Evolutionary conservation across 768 basidiomycete species (phyloP).

Genomic region (Cystofilobasidium bisporidii): DNA sequence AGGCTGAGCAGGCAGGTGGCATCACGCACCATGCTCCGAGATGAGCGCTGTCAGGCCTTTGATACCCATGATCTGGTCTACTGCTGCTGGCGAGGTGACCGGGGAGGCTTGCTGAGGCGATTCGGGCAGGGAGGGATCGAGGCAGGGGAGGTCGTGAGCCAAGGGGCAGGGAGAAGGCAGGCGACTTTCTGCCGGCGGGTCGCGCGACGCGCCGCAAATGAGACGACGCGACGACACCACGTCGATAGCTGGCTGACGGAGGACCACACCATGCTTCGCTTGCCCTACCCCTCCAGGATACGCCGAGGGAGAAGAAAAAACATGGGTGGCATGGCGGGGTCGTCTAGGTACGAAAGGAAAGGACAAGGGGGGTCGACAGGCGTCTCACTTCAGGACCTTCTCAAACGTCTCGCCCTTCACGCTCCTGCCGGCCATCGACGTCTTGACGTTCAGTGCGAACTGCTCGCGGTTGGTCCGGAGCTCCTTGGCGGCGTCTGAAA

Average conservation of each 20-base stretch:
- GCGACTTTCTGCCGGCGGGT: too few relatives aligned
- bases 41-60: constrained; percentile 71
- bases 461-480: constrained; percentile 76
- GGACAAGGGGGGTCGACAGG: neutral
- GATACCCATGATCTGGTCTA: constrained; percentile 21
- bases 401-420: constrained; percentile 74
- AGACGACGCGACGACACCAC: too few relatives aligned
- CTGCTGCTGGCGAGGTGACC: too few relatives aligned
- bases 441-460: constrained; percentile 76
- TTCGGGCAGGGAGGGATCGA: neutral
- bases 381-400: constrained; percentile 46
- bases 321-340: neutral
- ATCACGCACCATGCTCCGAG: constrained; percentile 57
- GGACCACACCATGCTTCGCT: too few relatives aligned
- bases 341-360: neutral
- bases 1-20: neutral
- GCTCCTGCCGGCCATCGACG: constrained; percentile 68
- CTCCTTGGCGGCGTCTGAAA: constrained; percentile 84
- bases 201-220: too few relatives aligned
- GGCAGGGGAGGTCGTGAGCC: neutral
- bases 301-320: neutral
- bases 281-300: too few relatives aligned
- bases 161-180: too few relatives aligned
- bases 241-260: too few relatives aligned
- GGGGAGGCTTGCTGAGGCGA: neutral